phyloP scores from a whole-genome alignment of 1,139 yeast species.

The Casaregolazyma lundiana region DNA sequence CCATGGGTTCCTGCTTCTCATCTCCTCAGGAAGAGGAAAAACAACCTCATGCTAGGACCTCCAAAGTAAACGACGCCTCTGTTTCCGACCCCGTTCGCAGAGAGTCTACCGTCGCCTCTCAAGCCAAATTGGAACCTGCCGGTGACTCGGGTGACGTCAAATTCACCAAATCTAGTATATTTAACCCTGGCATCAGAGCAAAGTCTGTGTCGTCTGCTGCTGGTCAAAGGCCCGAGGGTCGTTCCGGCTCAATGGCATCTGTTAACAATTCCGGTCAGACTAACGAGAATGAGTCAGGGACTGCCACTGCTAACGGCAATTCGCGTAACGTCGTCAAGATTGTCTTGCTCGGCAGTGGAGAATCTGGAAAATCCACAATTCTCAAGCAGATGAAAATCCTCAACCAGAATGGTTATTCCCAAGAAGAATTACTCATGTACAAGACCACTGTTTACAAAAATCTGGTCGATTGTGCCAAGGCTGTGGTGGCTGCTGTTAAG shows the following conservation, averaged over 20 bases:
- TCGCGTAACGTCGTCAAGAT: constrained; percentile 46
- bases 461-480: constrained; percentile 58
- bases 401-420: constrained; percentile 64
- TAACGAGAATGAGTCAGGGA: neutral
- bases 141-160: neutral
- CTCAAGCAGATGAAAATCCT: constrained; percentile 73
- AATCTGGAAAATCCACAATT: constrained; percentile 70
- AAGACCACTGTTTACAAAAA: constrained; percentile 65
- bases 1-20: constrained; percentile 13
- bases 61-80: neutral
- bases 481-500: constrained; percentile 51
- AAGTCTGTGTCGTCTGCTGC: constrained; percentile 5
- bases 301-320: constrained; percentile 1
- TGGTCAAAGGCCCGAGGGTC: constrained; percentile 1
- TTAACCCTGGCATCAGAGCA: neutral
- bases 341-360: constrained; percentile 67
- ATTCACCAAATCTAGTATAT: neutral
- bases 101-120: neutral
- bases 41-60: neutral
- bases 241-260: constrained; percentile 7
- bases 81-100: neutral
- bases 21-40: constrained; percentile 7
- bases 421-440: constrained; percentile 58
- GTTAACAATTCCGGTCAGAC: constrained; percentile 5
- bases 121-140: neutral